Conservation (phyloP, 2,329 filamentous ascomycete species). For the Moelleriella libera region DNA sequence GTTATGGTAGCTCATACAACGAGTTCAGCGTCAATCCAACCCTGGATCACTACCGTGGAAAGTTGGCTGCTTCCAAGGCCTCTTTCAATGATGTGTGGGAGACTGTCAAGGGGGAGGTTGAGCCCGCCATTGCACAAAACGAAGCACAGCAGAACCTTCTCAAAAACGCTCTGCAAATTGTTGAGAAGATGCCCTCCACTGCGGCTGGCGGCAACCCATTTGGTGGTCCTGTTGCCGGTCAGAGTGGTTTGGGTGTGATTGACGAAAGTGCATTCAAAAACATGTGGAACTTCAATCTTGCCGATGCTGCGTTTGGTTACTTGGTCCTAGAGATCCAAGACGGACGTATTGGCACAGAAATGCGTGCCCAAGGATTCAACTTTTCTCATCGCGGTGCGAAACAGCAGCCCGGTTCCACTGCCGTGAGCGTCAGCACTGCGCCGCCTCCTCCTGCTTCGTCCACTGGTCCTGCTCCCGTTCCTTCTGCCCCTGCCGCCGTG, state of each 20-base stretch:
- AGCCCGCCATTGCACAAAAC: conserved; percentile 86
- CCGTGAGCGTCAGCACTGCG: conserved; percentile 15
- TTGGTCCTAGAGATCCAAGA: conserved; percentile 90
- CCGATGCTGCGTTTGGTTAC: conserved; percentile 94
- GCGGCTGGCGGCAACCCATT: conserved; percentile 96
- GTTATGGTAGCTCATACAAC: conserved; percentile 98
- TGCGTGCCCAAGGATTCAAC: conserved; percentile 98
- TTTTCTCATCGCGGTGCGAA: conserved; percentile 92
- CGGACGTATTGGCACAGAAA: conserved; percentile 92
- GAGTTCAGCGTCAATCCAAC: conserved; percentile 99
- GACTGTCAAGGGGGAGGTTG: conserved; percentile 90
- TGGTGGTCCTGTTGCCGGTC: conserved; percentile 66
- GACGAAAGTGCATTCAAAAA: conserved; percentile 99
- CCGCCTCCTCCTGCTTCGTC: conserved; percentile 13
- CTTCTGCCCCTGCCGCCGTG: conserved; percentile 20
- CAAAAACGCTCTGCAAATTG: conserved; percentile 79
- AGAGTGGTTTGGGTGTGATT: conserved; percentile 66
- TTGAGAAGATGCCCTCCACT: conserved; percentile 95
- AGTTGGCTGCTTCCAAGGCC: conserved; percentile 92
- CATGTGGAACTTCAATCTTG: conserved; percentile 99
- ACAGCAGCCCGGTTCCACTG: conserved; percentile 35
- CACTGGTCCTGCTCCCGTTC: conserved; percentile 11
- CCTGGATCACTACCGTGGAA: conserved; percentile 94
- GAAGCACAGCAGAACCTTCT: conserved; percentile 86
- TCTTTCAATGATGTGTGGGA: conserved; percentile 99